A percentile compares a stretch with the other conserved stretches of the same genome.
Conservation (phyloP, 129 eudicot genomes). For the Lactuca sativa region DNA sequence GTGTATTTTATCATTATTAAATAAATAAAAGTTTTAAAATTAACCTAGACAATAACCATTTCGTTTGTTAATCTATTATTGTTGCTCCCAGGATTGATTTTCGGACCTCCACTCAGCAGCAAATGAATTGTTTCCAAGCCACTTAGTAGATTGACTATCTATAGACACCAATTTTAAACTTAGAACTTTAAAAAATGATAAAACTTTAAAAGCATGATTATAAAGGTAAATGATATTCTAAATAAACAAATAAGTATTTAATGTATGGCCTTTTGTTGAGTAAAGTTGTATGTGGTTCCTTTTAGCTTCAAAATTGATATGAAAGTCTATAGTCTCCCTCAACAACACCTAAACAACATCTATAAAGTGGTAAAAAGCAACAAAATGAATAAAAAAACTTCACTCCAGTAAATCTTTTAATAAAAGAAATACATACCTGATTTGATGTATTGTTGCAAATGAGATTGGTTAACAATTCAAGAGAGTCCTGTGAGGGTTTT, state of each 20-base stretch:
- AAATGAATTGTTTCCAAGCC: conserved; percentile 75
- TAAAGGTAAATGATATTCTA: conserved; percentile 9
- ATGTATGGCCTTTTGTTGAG: conserved; percentile 81
- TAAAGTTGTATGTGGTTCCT: conserved; percentile 80
- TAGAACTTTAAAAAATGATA: too few species aligned
- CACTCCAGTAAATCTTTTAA: background rate
- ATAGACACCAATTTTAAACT: conserved; percentile 44
- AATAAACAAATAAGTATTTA: conserved; percentile 15
- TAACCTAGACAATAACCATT: conserved; percentile 87
- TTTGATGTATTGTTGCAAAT: conserved; percentile 71
- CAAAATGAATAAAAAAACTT: conserved; percentile 14
- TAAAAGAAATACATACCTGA: conserved; percentile 54
- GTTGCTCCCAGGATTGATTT: conserved; percentile 63
- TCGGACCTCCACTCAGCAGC: conserved; percentile 57
- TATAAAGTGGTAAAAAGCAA: conserved; percentile 29
- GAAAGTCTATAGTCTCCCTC: conserved; percentile 87
- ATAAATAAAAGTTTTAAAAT: conserved; percentile 23
- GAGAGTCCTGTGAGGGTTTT: conserved; percentile 63
- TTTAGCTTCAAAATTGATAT: conserved; percentile 81
- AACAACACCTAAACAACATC: conserved; percentile 60
- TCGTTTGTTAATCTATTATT: background rate
- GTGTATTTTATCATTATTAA: background rate
- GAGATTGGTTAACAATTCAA: conserved; percentile 83
- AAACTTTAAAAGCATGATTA: conserved; percentile 22
- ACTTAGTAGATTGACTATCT: conserved; percentile 90